Conservation (phyloP, 257 asterid species). For the Primulina tabacum region DNA sequence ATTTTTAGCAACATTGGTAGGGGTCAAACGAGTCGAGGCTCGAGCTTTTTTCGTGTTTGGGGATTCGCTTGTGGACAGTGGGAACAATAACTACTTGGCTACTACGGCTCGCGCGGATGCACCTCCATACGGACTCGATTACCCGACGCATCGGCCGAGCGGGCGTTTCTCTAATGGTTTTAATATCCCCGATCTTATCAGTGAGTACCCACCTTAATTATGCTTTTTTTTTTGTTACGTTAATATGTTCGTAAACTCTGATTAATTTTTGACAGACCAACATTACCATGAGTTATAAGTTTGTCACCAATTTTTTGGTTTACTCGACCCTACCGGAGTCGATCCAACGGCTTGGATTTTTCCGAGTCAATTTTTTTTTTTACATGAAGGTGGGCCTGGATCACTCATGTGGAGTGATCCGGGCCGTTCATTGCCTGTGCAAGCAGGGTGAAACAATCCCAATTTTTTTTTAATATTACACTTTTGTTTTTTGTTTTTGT, state of each 20-base stretch:
- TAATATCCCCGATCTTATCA: constrained; percentile 60
- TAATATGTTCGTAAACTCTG: too few species aligned
- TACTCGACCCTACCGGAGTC: too few species aligned
- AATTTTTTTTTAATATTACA: too few species aligned
- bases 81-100: constrained; percentile 57
- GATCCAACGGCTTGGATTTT: too few species aligned
- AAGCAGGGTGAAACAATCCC: too few species aligned
- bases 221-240: background rate
- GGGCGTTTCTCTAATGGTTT: constrained; percentile 72
- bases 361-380: too few species aligned
- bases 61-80: constrained; percentile 61
- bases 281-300: background rate
- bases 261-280: too few species aligned
- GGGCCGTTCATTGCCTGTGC: too few species aligned
- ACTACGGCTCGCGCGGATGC: constrained; percentile 63
- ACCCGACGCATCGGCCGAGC: constrained; percentile 43
- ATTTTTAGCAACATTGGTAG: constrained; percentile 20
- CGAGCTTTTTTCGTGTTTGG: constrained; percentile 60
- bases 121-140: constrained; percentile 66
- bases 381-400: too few species aligned
- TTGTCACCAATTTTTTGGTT: too few species aligned
- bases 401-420: too few species aligned
- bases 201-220: constrained; percentile 27
- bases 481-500: too few species aligned
- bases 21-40: constrained; percentile 23